Percentiles rank a stretch among this genome's conserved stretches.
phyloP scores from a whole-genome alignment of 305 asterid species.

The Plantago coronopus region DNA sequence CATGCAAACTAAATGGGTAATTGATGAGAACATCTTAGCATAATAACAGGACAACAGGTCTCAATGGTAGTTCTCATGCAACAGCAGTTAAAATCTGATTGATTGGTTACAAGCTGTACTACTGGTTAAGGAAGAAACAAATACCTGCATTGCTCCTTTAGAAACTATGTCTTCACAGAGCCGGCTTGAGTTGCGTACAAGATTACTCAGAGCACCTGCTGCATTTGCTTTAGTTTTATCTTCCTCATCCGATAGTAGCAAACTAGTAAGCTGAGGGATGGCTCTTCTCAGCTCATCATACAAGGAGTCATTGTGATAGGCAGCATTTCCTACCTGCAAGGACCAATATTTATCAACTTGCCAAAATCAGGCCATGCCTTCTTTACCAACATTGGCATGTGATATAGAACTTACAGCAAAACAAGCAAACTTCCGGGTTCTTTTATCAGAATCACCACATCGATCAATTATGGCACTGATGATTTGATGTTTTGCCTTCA shows the following conservation, averaged over 20 bases:
- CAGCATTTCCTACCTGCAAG: slow-evolving; percentile 93
- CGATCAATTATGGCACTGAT: slow-evolving; percentile 69
- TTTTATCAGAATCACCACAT: slow-evolving; percentile 85
- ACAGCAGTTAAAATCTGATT: no score
- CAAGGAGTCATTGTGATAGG: slow-evolving; percentile 83
- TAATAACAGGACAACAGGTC: background rate
- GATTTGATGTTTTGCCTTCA: slow-evolving; percentile 71
- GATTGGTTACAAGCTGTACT: background rate
- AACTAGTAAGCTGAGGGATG: slow-evolving; percentile 73
- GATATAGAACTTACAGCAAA: slow-evolving; percentile 71
- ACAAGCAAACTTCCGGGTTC: slow-evolving; percentile 96
- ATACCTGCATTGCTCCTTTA: slow-evolving; percentile 95
- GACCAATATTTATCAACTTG: slow-evolving; percentile 26
- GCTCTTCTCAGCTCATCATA: slow-evolving; percentile 87
- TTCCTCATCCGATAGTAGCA: slow-evolving; percentile 84
- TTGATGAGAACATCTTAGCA: background rate
- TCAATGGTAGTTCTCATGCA: no score
- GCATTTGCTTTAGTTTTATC: slow-evolving; percentile 99
- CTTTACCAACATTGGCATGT: slow-evolving; percentile 14
- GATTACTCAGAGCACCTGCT: slow-evolving; percentile 98
- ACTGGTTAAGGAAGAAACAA: slow-evolving; percentile 7
- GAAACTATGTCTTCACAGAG: slow-evolving; percentile 94
- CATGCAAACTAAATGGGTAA: background rate
- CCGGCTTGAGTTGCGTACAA: slow-evolving; percentile 90
- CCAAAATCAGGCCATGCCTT: background rate